A percentile compares a stretch with the other conserved stretches of the same genome.
These are phyloP conservation scores for Eryngium alpinum DNA, from an alignment of 140 eudicot genomes.

Conservation along the genomic window DNA sequence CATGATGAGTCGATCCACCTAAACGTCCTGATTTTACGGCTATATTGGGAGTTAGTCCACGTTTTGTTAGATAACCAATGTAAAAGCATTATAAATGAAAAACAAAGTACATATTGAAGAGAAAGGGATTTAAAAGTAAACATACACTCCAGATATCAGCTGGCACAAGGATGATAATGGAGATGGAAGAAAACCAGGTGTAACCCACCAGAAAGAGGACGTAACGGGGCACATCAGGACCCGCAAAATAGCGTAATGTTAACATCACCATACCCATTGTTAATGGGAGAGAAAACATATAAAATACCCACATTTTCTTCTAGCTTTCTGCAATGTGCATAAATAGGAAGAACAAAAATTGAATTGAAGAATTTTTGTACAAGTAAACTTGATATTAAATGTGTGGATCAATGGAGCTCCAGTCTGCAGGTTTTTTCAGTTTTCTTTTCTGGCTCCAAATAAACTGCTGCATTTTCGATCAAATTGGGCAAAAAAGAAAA, in stretches of 20 bases:
- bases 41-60: no score
- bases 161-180: constrained; percentile 77
- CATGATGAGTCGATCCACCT: no score
- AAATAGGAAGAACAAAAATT: no score
- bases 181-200: constrained; percentile 80
- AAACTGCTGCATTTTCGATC: no score
- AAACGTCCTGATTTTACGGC: no score
- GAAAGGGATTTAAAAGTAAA: background rate
- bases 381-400: no score
- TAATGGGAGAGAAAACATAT: constrained; percentile 66
- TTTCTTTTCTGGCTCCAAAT: background rate
- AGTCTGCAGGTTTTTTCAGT: constrained; percentile 7
- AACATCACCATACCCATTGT: constrained; percentile 79
- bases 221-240: constrained; percentile 77
- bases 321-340: no score
- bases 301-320: constrained; percentile 62
- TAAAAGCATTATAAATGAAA: background rate
- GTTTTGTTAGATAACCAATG: no score
- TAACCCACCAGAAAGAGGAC: constrained; percentile 75
- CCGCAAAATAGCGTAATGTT: constrained; percentile 71
- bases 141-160: constrained; percentile 88
- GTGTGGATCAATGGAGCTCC: constrained; percentile 10
- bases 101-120: background rate
- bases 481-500: no score
- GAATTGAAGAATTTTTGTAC: no score